Evolutionary conservation across 306 rosid species (phyloP), one percentile per base, ranked within the genome.

Genomic region (Mucuna pruriens): DNA sequence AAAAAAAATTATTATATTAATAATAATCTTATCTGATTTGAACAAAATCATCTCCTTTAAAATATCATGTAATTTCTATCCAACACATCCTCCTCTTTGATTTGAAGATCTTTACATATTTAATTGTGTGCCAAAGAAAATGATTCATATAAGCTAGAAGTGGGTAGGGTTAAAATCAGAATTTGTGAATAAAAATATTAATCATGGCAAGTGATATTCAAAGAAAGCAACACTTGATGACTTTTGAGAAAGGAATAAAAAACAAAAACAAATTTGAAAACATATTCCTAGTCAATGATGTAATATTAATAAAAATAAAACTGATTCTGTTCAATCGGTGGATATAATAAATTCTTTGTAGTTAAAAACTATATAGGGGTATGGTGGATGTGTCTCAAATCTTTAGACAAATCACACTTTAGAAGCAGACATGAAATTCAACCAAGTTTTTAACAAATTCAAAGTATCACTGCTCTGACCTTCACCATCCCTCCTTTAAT

Each of bases 241-340:
- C 84, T 84, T 69, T 58, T 68, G 42, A 25, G 22, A 65, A 74
- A 74, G 65, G 75, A 55, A 72, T 52, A 12, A 52, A 25, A 60
- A 22, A 55, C 17, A 52, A 25, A 60, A 22, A 55, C 13, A 71
- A 49, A 62, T 62, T 83, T 71, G 54, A 51, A 62, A 61, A 26
- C 66, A 51, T 57, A 17, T 34, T 45, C 6, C 68, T 83, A 38
- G 86, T 83, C 75, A 71, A 71, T 71, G 52, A 48, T 77, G 83
- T 51, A 26, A 13, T 22, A 20, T 17, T 25, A 25, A 5, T 25
- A 25, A 5, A 60, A 71, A 66, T 23, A 26, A 15, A 64, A 42
- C 29, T 16, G 12, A n/a, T 60, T 31, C 64, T 40, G n/a, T 77
- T 70, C 36, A 83, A 40, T 65, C 77, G 7, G 61, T 6, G 74